These are phyloP conservation scores for Rossbeevera mucosa DNA, from an alignment of 768 basidiomycete genomes.

Conservation along the genomic window DNA sequence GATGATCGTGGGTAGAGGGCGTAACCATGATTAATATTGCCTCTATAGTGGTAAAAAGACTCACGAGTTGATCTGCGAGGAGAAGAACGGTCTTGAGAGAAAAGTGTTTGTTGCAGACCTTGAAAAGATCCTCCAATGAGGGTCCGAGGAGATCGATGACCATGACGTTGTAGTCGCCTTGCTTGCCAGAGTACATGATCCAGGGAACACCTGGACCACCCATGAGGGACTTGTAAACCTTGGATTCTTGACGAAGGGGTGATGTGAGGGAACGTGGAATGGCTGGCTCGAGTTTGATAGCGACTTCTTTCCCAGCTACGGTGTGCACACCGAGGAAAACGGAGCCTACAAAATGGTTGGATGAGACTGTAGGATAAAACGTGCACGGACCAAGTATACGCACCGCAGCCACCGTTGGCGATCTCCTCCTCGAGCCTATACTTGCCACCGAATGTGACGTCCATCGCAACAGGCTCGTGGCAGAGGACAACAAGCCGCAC, in stretches of 20 bases:
- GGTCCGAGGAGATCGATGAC: conserved; percentile 96
- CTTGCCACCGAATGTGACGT: conserved; percentile 62
- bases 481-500: conserved; percentile 8
- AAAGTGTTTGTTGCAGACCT: conserved; percentile 88
- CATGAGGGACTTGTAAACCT: conserved; percentile 88
- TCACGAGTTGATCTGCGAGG: conserved; percentile 89
- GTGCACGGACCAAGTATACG: conserved; percentile 47
- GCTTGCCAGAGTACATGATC: conserved; percentile 87
- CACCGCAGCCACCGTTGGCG: conserved; percentile 77
- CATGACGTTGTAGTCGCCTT: conserved; percentile 96
- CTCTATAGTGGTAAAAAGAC: conserved; percentile 28
- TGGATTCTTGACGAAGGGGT: conserved; percentile 82
- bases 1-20: conserved; percentile 18
- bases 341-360: conserved; percentile 44
- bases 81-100: conserved; percentile 91
- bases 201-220: conserved; percentile 87
- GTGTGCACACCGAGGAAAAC: conserved; percentile 78
- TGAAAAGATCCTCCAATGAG: conserved; percentile 81
- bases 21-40: conserved; percentile 7
- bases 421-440: conserved; percentile 78
- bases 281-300: conserved; percentile 77
- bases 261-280: conserved; percentile 41
- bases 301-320: conserved; percentile 77
- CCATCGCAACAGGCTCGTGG: conserved; percentile 23
- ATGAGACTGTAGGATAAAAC: conserved; percentile 7